These are phyloP conservation scores for Colletotrichum horii DNA, from an alignment of 2,329 filamentous ascomycete genomes.

Conservation along the genomic window DNA sequence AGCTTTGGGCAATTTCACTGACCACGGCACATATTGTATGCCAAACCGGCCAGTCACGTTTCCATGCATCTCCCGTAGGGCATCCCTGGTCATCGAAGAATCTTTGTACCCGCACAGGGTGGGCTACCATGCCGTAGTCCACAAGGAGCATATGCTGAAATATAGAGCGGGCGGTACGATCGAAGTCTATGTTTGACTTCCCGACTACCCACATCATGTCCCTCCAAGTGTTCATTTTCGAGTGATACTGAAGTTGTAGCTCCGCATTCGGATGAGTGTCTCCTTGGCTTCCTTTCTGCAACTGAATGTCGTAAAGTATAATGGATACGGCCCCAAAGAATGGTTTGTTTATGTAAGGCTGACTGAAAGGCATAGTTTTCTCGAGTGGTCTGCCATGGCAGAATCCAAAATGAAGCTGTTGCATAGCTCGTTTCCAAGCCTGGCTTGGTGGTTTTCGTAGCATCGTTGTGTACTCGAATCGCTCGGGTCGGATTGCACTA, in stretches of 20 bases:
- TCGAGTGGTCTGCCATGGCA: fast-evolving
- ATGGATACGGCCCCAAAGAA: not conserved
- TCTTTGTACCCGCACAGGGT: fast-evolving
- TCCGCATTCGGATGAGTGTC: not conserved
- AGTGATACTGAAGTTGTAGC: not conserved
- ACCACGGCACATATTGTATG: fast-evolving
- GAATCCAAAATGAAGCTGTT: not conserved
- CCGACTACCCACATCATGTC: fast-evolving
- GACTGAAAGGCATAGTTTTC: fast-evolving
- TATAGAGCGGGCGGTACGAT: not conserved
- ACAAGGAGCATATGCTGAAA: not conserved
- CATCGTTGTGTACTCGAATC: fast-evolving
- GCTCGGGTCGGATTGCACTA: fast-evolving
- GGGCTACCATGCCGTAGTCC: not conserved
- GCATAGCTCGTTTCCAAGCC: not conserved
- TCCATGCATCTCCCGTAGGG: not conserved
- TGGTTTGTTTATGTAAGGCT: not conserved
- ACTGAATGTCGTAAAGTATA: not conserved
- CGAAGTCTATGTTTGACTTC: fast-evolving
- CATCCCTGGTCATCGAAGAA: not conserved
- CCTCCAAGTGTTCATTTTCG: not conserved
- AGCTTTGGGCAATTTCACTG: not conserved
- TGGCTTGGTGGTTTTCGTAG: not conserved
- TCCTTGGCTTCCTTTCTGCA: not conserved
- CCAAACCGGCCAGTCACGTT: not conserved